Percentiles rank a stretch among this genome's conserved stretches.
These are phyloP conservation scores for Ophiostoma tasmaniense DNA, from an alignment of 2,329 filamentous ascomycete species.

Conservation along the genomic window DNA sequence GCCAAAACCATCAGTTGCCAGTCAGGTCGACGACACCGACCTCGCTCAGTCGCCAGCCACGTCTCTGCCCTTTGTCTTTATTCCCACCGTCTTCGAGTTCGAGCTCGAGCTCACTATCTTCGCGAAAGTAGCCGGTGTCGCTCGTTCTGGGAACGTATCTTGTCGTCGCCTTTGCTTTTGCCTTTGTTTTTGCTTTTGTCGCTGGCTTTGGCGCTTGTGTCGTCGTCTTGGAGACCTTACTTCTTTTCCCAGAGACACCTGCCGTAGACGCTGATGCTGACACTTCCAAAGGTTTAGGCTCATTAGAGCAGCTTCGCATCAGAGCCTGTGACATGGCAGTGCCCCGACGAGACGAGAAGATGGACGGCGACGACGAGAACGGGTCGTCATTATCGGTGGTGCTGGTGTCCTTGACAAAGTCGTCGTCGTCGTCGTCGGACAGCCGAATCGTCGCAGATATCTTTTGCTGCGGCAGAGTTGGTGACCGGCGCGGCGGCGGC, in stretches of 20 bases:
- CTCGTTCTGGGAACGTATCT: conserved; percentile 24
- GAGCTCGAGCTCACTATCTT: conserved; percentile 11
- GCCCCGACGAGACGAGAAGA: not conserved
- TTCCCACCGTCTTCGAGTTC: too few relatives aligned
- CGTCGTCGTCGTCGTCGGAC: conserved; percentile 9
- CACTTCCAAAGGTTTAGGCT: not conserved
- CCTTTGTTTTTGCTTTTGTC: conserved; percentile 15
- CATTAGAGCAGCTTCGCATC: not conserved
- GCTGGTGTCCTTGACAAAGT: not conserved
- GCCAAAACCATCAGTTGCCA: not conserved
- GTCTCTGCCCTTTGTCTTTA: not conserved
- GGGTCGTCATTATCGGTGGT: not conserved
- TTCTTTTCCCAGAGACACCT: not conserved
- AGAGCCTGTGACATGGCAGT: not conserved
- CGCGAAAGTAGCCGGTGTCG: conserved; percentile 25
- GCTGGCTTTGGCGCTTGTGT: too few relatives aligned
- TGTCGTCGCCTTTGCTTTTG: conserved; percentile 16
- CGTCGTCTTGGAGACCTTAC: not conserved
- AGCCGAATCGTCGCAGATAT: not conserved
- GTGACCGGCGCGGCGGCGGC: not conserved
- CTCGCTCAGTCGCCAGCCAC: conserved; percentile 13
- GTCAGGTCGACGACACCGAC: conserved; percentile 14
- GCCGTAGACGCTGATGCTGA: not conserved
- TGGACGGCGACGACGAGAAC: not conserved
- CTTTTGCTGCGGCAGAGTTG: not conserved